phyloP scores from a whole-genome alignment of 805 yeast genomes.

The Tetrapisispora taiwanensis region DNA sequence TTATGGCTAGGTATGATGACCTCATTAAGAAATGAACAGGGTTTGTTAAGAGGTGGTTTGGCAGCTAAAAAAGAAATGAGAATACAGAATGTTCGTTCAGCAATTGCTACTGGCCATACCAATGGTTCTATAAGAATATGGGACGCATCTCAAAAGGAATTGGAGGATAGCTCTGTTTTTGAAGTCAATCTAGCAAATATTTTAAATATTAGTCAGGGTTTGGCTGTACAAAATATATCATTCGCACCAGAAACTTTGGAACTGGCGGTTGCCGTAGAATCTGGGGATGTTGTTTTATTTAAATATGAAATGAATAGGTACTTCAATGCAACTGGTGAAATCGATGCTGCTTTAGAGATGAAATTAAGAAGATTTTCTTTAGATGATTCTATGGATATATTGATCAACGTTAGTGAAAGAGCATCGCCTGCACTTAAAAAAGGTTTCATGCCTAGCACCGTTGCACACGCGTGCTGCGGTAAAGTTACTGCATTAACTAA shows the following conservation, averaged over 20 bases:
- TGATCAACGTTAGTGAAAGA: slow-evolving; percentile 45
- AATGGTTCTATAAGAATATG: slow-evolving; percentile 76
- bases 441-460: slow-evolving; percentile 52
- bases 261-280: slow-evolving; percentile 52
- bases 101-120: slow-evolving; percentile 74
- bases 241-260: slow-evolving; percentile 74
- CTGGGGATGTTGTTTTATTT: slow-evolving; percentile 69
- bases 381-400: slow-evolving; percentile 8
- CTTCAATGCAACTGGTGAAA: slow-evolving; percentile 28
- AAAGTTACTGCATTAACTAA: slow-evolving; percentile 52
- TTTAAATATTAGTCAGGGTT: slow-evolving; percentile 35
- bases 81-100: slow-evolving; percentile 42
- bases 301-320: slow-evolving; percentile 50
- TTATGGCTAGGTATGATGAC: slow-evolving; percentile 75
- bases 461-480: slow-evolving; percentile 37
- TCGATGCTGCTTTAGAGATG: slow-evolving; percentile 12
- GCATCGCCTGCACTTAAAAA: slow-evolving; percentile 41
- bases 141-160: slow-evolving; percentile 73
- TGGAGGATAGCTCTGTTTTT: slow-evolving; percentile 47
- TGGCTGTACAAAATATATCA: slow-evolving; percentile 48
- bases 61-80: slow-evolving; percentile 45
- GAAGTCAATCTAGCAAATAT: slow-evolving; percentile 48
- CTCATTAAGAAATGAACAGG: slow-evolving; percentile 21
- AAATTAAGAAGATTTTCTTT: slow-evolving; percentile 21
- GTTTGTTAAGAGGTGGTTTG: slow-evolving; percentile 70